phyloP scores from a whole-genome alignment of 2,329 filamentous ascomycete species.

The Aspergillus persii region DNA sequence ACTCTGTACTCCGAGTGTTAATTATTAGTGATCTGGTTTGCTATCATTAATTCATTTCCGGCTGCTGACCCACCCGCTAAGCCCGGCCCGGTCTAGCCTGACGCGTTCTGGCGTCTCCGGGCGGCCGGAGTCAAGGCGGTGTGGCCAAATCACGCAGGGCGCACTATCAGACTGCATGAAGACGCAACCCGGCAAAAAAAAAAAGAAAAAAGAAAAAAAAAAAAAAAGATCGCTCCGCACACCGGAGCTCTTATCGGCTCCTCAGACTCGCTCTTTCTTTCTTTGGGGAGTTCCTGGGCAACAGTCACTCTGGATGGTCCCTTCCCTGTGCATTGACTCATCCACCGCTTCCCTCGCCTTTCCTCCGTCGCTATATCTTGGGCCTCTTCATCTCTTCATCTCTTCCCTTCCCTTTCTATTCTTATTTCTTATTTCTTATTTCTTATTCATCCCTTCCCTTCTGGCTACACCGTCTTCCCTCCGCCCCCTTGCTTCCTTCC shows the following conservation, averaged over 20 bases:
- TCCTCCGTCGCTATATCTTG: constrained; percentile 8
- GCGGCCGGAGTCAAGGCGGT: constrained; percentile 13
- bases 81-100: background rate
- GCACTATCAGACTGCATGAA: background rate
- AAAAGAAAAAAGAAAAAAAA: constrained; percentile 7
- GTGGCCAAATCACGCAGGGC: background rate
- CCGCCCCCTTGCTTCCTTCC: constrained; percentile 9
- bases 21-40: background rate
- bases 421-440: constrained; percentile 1
- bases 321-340: constrained; percentile 28
- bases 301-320: constrained; percentile 3
- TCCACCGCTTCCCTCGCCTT: constrained; percentile 10
- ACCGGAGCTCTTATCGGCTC: constrained; percentile 32
- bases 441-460: background rate
- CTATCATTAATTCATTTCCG: background rate
- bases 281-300: constrained; percentile 9
- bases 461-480: background rate
- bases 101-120: background rate
- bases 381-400: constrained; percentile 12
- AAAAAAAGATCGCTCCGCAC: constrained; percentile 22
- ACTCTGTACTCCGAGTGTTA: background rate
- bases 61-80: background rate
- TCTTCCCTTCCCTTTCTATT: constrained; percentile 5
- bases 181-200: background rate
- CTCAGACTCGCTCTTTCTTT: constrained; percentile 6